Conservation (phyloP, 139 green algal genomes). For the Chlorella sp. region DNA sequence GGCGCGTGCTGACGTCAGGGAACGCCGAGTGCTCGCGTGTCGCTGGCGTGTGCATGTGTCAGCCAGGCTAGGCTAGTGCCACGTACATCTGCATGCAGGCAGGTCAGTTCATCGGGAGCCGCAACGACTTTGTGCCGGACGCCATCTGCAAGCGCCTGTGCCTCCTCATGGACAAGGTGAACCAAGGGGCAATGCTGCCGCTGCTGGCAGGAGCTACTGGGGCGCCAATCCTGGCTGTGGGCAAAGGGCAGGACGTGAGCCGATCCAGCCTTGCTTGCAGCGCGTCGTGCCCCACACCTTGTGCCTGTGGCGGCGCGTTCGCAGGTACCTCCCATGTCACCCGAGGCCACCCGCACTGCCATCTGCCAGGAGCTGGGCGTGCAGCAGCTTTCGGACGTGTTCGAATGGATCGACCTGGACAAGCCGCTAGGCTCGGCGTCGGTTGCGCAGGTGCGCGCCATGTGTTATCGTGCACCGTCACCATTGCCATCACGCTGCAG, state of each 20-base stretch:
- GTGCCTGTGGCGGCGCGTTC: too few relatives aligned
- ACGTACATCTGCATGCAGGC: slow-evolving; percentile 31
- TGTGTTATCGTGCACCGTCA: too few relatives aligned
- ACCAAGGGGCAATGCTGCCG: too few relatives aligned
- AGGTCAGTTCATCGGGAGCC: slow-evolving; percentile 84
- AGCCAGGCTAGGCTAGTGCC: neutral
- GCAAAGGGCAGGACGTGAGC: too few relatives aligned
- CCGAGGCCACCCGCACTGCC: neutral
- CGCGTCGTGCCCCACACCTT: too few relatives aligned
- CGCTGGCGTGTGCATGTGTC: neutral
- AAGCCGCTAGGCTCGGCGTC: slow-evolving; percentile 81
- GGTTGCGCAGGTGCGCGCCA: slow-evolving; percentile 74
- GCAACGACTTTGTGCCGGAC: slow-evolving; percentile 81
- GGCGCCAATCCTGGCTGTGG: too few relatives aligned
- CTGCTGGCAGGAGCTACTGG: neutral
- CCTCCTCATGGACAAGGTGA: slow-evolving; percentile 74
- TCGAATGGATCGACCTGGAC: slow-evolving; percentile 89
- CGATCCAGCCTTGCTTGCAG: too few relatives aligned
- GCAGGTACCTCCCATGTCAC: too few relatives aligned
- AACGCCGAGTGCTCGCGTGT: too few relatives aligned
- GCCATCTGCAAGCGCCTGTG: slow-evolving; percentile 73
- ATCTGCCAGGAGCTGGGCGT: slow-evolving; percentile 65
- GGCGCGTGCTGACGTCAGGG: too few relatives aligned
- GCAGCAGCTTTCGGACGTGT: slow-evolving; percentile 57
- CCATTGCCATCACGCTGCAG: too few relatives aligned